These are phyloP conservation scores for Fusarium sp. DNA, from an alignment of 2,329 filamentous ascomycete species.

Conservation along the genomic window DNA sequence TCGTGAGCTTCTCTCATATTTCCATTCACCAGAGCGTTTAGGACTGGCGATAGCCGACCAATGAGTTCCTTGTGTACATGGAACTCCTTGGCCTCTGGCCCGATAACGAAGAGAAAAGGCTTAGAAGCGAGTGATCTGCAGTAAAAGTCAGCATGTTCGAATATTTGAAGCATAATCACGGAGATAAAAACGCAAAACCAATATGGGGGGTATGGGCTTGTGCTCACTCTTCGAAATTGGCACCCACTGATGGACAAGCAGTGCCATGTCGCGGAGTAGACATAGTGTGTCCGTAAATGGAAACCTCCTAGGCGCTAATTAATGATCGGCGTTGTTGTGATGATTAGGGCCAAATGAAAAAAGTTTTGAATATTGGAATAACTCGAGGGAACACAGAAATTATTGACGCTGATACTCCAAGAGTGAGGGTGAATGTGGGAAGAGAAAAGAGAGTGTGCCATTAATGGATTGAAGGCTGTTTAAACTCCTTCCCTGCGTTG, in stretches of 20 bases:
- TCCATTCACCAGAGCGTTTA: constrained; percentile 44
- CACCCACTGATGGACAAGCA: constrained; percentile 2
- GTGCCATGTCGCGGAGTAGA: constrained; percentile 3
- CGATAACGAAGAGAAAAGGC: constrained; percentile 44
- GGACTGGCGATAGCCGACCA: constrained; percentile 36
- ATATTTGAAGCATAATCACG: neutral
- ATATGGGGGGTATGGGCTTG: no score
- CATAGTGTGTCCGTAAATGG: constrained; percentile 23
- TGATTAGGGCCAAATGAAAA: neutral
- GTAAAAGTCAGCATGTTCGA: neutral
- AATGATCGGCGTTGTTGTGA: neutral
- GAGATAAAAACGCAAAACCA: neutral
- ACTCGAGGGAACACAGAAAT: neutral
- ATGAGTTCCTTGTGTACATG: constrained; percentile 43
- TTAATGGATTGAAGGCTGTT: neutral
- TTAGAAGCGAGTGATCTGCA: constrained; percentile 43
- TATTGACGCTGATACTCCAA: neutral
- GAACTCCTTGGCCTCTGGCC: constrained; percentile 41
- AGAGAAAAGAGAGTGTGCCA: neutral
- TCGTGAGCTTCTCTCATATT: constrained; percentile 44
- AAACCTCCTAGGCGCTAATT: neutral
- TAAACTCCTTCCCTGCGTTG: neutral
- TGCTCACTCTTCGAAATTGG: constrained; percentile 39
- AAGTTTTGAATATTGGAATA: neutral
- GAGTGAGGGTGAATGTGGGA: neutral